Evolutionary conservation across 2,329 filamentous ascomycete genomes (phyloP), one percentile per base, ranked within the genome.

Genomic region (Talaromyces amestolkiae): DNA sequence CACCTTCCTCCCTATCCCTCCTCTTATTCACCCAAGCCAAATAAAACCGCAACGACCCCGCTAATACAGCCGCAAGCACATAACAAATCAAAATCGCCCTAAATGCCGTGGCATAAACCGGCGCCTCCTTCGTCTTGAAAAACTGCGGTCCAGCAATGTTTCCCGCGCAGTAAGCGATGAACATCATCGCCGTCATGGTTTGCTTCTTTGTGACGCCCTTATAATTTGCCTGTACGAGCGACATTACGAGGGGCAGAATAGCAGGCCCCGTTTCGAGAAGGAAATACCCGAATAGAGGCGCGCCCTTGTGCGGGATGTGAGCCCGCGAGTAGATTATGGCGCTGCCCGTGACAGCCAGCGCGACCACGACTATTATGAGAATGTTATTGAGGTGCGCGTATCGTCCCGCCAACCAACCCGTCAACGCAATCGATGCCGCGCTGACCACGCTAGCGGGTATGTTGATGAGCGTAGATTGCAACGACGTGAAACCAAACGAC

Each of bases 381-480:
- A 65, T 58, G 22, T 51, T 56, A 27, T 56, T 65, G 3, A 56
- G 10, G 15, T 61, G 58, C 4, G 27, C 3, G 24, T 45, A 65
- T 10, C 63, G 63, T 7, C 63, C 63, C 15, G 63, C 63, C 7
- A 65, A 11, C 22, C 53, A 65, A 2, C 63, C 63, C 9, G 63
- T 65, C 31, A 61, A 33, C 5, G 84, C 84, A 27, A 87, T 75
- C 59, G 78, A 79, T 17, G 84, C 84, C 1, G 83, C 84, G 1
- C 76, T 69, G 7, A 87, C 72, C 0, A 86, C 84, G 22, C 85
- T 85, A 17, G 85, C 85, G 0, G 86, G 85, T 63, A 88, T 88
- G 67, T 87, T 84, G 10, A 88, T 81, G 66, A 86, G 86, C 66
- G 86, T 84, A 0, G 83, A 83, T 3, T 82, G 81, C 1, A 85